Evolutionary conservation across 1,139 yeast species (phyloP).

Genomic region (Scheffersomyces insectosa): DNA sequence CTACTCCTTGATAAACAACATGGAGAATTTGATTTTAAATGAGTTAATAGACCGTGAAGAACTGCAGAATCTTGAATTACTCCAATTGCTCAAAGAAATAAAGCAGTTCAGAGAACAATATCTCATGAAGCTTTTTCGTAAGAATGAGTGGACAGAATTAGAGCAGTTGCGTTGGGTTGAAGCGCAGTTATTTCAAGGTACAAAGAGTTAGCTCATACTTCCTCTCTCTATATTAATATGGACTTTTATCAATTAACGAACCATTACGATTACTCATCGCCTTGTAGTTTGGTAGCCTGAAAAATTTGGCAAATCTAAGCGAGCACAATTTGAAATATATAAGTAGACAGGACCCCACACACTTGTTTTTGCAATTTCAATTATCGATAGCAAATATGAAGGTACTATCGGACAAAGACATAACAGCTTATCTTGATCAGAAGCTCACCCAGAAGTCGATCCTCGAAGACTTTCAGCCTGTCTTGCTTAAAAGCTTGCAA

Average conservation of each 20-base stretch:
- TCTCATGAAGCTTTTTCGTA: slow-evolving; percentile 1
- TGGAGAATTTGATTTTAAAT: slow-evolving; percentile 14
- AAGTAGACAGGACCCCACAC: no score
- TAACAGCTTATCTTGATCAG: slow-evolving; percentile 17
- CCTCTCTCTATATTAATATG: no score
- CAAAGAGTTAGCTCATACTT: neutral
- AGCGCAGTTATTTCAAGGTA: neutral
- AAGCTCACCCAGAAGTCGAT: slow-evolving; percentile 20
- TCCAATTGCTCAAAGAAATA: neutral
- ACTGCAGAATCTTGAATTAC: neutral
- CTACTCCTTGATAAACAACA: slow-evolving; percentile 20
- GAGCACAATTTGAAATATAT: no score
- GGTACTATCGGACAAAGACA: slow-evolving; percentile 27
- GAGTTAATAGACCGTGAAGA: slow-evolving; percentile 3
- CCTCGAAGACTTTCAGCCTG: slow-evolving; percentile 27
- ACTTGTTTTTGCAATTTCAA: no score
- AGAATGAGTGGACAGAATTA: neutral
- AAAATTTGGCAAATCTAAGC: no score
- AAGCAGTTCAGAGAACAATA: neutral
- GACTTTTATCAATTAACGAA: no score
- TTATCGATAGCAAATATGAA: slow-evolving; percentile 19
- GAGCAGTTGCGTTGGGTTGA: neutral
- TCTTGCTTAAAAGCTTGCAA: slow-evolving; percentile 24
- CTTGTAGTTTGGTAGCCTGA: no score
- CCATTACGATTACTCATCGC: no score